These are phyloP conservation scores for Hypoxylon sp. DNA, from an alignment of 2,329 filamentous ascomycete species.

Conservation along the genomic window DNA sequence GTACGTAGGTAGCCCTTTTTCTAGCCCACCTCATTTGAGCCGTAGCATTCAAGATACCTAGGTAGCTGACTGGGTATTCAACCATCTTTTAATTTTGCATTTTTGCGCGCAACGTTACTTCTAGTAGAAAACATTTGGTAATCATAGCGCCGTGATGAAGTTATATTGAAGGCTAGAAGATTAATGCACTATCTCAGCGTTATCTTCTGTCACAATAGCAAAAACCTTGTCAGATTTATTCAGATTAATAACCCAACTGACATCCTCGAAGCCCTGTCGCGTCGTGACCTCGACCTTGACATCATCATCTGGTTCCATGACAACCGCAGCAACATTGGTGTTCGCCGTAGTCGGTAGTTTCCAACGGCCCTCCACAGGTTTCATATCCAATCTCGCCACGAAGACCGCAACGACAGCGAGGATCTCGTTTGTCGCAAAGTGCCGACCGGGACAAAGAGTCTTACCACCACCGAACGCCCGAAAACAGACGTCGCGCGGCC, in stretches of 20 bases:
- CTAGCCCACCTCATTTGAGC: too few relatives aligned
- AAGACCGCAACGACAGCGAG: constrained; percentile 40
- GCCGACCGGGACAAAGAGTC: constrained; percentile 41
- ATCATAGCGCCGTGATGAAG: too few relatives aligned
- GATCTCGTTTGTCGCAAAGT: constrained; percentile 44
- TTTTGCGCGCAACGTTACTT: too few relatives aligned
- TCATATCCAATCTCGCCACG: constrained; percentile 42
- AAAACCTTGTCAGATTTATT: constrained; percentile 31
- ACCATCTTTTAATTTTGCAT: too few relatives aligned
- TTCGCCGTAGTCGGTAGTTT: constrained; percentile 40
- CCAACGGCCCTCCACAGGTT: constrained; percentile 35
- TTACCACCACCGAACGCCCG: constrained; percentile 43
- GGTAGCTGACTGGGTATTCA: too few relatives aligned
- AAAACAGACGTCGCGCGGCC: constrained; percentile 39
- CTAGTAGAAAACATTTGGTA: too few relatives aligned
- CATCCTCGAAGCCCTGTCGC: constrained; percentile 30
- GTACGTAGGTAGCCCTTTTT: too few relatives aligned
- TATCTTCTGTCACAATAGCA: not conserved
- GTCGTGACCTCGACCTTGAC: constrained; percentile 37
- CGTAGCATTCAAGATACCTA: too few relatives aligned
- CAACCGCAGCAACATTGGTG: constrained; percentile 42
- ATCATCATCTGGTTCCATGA: constrained; percentile 44
- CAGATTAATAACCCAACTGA: constrained; percentile 30
- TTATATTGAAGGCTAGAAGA: too few relatives aligned
- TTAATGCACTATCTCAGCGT: not conserved